These are phyloP conservation scores for Brassica napus DNA, from an alignment of 345 rosid genomes.

Conservation along the genomic window Da-Ae NC_063451.1:43800501-43801000, in stretches of 20 bases:
- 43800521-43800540: conserved; percentile 14
- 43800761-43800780: conserved; percentile 78
- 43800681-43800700: conserved; percentile 2
- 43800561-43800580: not conserved
- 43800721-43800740: conserved; percentile 26
- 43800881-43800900: conserved; percentile 62
- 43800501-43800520: conserved; percentile 1
- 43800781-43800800: conserved; percentile 76
- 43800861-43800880: conserved; percentile 43
- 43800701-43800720: not conserved
- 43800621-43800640: conserved; percentile 5
- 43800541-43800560: not conserved
- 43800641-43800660: not conserved
- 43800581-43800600: not conserved
- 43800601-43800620: conserved; percentile 6
- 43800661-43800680: conserved; percentile 1
- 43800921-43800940: conserved; percentile 95
- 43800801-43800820: conserved; percentile 90
- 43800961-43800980: conserved; percentile 79
- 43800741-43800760: conserved; percentile 80
- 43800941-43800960: conserved; percentile 83
- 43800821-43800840: conserved; percentile 84
- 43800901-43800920: conserved; percentile 99
- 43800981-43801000: conserved; percentile 95
- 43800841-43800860: conserved; percentile 95